phyloP scores from a whole-genome alignment of 257 asterid species.

The Avicennia marina region DNA sequence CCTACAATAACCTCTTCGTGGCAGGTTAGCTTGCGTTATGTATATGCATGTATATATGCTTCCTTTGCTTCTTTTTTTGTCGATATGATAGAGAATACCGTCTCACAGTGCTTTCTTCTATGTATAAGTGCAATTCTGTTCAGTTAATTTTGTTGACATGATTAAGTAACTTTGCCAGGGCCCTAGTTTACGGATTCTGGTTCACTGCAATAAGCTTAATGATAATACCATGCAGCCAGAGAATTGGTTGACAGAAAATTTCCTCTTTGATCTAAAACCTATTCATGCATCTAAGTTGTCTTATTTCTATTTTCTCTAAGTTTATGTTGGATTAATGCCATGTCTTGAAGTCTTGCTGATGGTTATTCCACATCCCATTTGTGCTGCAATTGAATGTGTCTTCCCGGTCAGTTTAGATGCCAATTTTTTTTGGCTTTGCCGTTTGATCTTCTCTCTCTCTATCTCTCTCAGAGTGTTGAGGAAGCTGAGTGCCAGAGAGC shows the following conservation, averaged over 20 bases:
- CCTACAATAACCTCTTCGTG: constrained; percentile 63
- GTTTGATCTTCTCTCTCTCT: neutral
- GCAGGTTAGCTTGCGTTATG: constrained; percentile 60
- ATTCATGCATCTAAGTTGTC: constrained; percentile 1
- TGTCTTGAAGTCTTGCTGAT: too few relatives aligned
- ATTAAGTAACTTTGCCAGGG: too few relatives aligned
- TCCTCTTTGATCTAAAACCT: neutral
- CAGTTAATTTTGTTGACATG: too few relatives aligned
- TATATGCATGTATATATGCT: constrained; percentile 10
- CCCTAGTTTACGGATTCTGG: too few relatives aligned
- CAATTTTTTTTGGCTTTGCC: neutral
- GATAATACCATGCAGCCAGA: neutral
- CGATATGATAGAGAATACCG: too few relatives aligned
- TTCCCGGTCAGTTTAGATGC: neutral
- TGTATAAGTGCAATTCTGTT: too few relatives aligned
- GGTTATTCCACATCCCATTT: too few relatives aligned
- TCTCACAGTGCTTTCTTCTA: neutral
- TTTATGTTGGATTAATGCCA: constrained; percentile 8
- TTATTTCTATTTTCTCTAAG: neutral
- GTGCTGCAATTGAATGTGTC: constrained; percentile 8
- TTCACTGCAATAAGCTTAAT: neutral
- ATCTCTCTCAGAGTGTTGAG: constrained; percentile 69
- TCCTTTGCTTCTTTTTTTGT: constrained; percentile 10
- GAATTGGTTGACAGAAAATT: neutral
- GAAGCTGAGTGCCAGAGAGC: constrained; percentile 98